Base-by-base conservation (phyloP, 768 basidiomycete genomes). In the Amanita rubescens region DNA sequence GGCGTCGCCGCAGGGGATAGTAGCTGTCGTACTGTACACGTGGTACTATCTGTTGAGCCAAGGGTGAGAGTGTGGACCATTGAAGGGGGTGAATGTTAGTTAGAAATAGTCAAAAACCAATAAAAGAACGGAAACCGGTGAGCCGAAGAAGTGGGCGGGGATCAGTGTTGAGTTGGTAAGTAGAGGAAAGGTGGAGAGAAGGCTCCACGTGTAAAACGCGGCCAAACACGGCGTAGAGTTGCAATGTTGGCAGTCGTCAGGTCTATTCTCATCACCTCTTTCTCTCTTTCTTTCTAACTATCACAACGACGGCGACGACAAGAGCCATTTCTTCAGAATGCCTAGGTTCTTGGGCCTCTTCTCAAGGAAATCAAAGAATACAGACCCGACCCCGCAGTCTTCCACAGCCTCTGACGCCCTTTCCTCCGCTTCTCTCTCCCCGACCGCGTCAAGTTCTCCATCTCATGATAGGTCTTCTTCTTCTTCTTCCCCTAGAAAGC, bases 261-360 rank as follows among this genome's bases (percentile, higher is more conserved):
- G 51, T 44, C 37, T 39, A 22, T 51, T 41, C 49, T 51, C 51
- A 33, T 20, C 42, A 15, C 25, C 32, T n/a, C 19, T 45, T 17
- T 34, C 25, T 34, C 38, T 38, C 32, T 22, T 17, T 30, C 51
- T 32, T 43, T 43, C 30, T 20, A 8, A 20, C 42, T 46, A 22
- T 14, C 51, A 46, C 52, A 46, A 22, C 52, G 52, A 53, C 52
- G 43, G 52, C 52, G 19, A 53, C 52, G 52, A 46, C 43, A 53
- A 10, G 43, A 33, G 42, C 43, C 43, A 46, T 10, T 35, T 38
- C 25, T 11, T 42, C 25, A 3, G 35, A 33, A 53, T 53, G 35
- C 44, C 44, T 33, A 27, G 34, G 43, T 53, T 53, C 44, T 35
- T 53, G 43, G 52, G 52, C 30, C 11, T 53, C 9, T 53, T 53